Base-by-base conservation (phyloP, 2,329 filamentous ascomycete species). In the Diaporthe sp. region DNA sequence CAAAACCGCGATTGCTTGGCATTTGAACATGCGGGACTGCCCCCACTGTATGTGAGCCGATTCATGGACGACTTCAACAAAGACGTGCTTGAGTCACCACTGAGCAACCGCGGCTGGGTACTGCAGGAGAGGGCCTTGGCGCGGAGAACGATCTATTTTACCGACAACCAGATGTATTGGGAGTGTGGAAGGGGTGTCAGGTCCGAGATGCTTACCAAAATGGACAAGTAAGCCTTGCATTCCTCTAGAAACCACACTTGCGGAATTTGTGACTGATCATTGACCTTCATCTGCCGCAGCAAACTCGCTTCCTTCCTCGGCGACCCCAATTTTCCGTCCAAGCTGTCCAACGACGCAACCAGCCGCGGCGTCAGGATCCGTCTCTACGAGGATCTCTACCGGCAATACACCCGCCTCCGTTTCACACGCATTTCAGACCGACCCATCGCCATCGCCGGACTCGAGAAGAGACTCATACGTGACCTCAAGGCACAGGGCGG, bases 101-200 rank as follows among this genome's bases (percentile, higher is more conserved):
- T 87, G 3, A 84, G 81, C 70, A 77, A 74, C 7, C 79, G 85
- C 3, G 85, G 82, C 0, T 86, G 85, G 85, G 84, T 85, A 0
- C 58, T 85, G 6, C 85, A 86, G 74, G 85, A 86, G 73, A 78
- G 81, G n/a, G 81, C 80, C 0, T 76, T 87, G 2, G 81, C 84
- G 0, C 80, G 81, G 12, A 79, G 85, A 13, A 83, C 82, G 0
- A 82, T 87, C 17, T 83, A 82, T 61, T 87, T 85, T 74, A 82
- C 83, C 0, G 55, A 79, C 1, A 75, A 75, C 0, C 83, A 86
- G 74, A 81, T 82, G 1, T 84, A 86, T 31, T 87, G 81, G 79
- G 84, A 85, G 58, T 87, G 85, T 51, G 82, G 84, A 8, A 65
- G 78, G 0, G 81, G 83, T 0, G 79, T 85, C 0, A 77, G 80